phyloP scores from a whole-genome alignment of 176 grass and related monocot genomes.

The Oryza meyeriana region DNA sequence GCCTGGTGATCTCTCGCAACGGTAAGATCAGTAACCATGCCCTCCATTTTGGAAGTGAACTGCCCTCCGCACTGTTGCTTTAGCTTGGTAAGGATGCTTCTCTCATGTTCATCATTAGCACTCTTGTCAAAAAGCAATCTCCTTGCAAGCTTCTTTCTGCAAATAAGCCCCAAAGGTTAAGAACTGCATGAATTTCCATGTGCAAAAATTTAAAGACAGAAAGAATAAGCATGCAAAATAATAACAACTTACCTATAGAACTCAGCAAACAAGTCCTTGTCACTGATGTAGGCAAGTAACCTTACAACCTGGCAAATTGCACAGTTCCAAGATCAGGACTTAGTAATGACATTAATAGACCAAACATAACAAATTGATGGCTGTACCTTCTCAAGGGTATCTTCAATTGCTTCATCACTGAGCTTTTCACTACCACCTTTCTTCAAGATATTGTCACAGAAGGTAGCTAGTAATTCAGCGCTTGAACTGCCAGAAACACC shows the following conservation, averaged over 20 bases:
- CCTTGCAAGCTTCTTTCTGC: constrained; percentile 90
- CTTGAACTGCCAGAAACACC: constrained; percentile 86
- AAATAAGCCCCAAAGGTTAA: constrained; percentile 26
- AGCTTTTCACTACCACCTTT: constrained; percentile 96
- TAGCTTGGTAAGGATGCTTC: constrained; percentile 92
- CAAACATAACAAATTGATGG: not conserved
- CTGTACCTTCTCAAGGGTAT: constrained; percentile 86
- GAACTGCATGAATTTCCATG: not conserved
- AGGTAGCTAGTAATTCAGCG: constrained; percentile 80
- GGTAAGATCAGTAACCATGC: constrained; percentile 88
- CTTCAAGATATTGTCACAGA: constrained; percentile 94
- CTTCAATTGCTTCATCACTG: constrained; percentile 96
- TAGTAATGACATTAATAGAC: not conserved
- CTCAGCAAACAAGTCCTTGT: constrained; percentile 96
- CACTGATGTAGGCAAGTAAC: constrained; percentile 89
- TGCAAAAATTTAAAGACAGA: not conserved
- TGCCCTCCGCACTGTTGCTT: constrained; percentile 93
- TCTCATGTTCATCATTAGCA: constrained; percentile 93
- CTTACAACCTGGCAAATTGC: constrained; percentile 71
- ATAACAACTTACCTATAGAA: constrained; percentile 67
- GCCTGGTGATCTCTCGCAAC: constrained; percentile 83
- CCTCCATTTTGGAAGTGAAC: constrained; percentile 98
- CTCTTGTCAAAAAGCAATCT: constrained; percentile 97
- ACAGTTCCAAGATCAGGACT: constrained; percentile 10
- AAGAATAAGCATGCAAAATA: constrained; percentile 12